Conservation (phyloP, 495 filamentous ascomycete genomes). For the Sordaria brevicollis region DNA sequence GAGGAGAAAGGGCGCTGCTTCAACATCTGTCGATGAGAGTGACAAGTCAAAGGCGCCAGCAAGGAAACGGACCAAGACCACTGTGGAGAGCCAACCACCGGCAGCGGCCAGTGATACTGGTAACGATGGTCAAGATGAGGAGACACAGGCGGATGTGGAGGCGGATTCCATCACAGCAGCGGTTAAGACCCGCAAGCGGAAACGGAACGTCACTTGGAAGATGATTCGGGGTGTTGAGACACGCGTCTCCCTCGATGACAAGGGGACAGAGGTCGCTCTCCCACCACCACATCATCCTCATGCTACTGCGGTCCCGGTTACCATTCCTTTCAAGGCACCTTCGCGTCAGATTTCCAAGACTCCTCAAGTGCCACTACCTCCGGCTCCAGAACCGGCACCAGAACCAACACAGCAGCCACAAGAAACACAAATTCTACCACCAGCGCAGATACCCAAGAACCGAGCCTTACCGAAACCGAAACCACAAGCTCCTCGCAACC, state of each 20-base stretch:
- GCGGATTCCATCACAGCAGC: slow-evolving; percentile 24
- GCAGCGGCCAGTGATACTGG: not conserved
- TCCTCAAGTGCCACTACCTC: not conserved
- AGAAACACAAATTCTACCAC: not conserved
- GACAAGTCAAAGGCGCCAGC: not conserved
- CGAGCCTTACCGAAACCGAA: not conserved
- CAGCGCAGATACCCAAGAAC: not conserved
- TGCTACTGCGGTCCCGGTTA: not conserved
- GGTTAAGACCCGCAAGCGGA: slow-evolving; percentile 33
- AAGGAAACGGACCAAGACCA: not conserved
- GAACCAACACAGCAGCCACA: too few species aligned
- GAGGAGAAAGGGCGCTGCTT: not conserved
- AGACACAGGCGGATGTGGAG: not conserved
- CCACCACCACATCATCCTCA: not conserved
- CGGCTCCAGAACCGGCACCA: too few species aligned
- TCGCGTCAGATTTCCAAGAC: not conserved
- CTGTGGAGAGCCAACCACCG: not conserved
- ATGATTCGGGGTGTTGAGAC: slow-evolving; percentile 29
- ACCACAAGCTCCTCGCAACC: not conserved
- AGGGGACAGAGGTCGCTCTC: not conserved
- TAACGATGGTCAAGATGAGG: not conserved
- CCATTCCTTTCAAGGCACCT: not conserved
- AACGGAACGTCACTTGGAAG: slow-evolving; percentile 22
- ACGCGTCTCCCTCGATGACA: slow-evolving; percentile 6
- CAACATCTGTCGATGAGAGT: not conserved